A percentile compares a stretch with the other conserved stretches of the same genome.
These are phyloP conservation scores for Cryphonectria naterciae DNA, from an alignment of 2,329 filamentous ascomycete species.

Conservation along the genomic window DNA sequence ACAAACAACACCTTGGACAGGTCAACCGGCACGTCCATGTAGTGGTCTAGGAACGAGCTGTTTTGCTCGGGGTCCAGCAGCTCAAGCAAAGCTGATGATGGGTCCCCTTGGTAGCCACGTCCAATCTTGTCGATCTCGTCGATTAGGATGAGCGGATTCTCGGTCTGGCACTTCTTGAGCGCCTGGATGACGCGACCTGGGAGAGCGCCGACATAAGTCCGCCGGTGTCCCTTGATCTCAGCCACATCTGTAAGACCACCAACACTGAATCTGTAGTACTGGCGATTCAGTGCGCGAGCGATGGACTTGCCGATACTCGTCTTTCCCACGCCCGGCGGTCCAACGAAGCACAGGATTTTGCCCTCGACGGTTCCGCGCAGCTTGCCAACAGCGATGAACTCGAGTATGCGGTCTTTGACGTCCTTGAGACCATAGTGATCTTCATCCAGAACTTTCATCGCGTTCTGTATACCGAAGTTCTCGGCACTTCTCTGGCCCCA, in stretches of 20 bases:
- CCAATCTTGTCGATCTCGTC: conserved; percentile 99
- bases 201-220: conserved; percentile 94
- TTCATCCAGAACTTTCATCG: conserved; percentile 87
- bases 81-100: conserved; percentile 90
- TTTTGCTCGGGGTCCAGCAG: conserved; percentile 97
- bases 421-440: conserved; percentile 97
- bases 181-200: conserved; percentile 98
- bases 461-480: conserved; percentile 94
- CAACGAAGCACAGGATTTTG: conserved; percentile 97
- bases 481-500: conserved; percentile 96
- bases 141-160: conserved; percentile 94
- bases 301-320: conserved; percentile 99
- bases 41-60: conserved; percentile 95
- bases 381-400: conserved; percentile 98
- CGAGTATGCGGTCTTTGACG: conserved; percentile 96
- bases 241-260: conserved; percentile 96
- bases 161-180: conserved; percentile 97
- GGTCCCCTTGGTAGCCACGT: conserved; percentile 93
- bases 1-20: conserved; percentile 97
- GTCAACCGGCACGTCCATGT: conserved; percentile 97
- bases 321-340: conserved; percentile 96
- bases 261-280: conserved; percentile 98
- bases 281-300: conserved; percentile 86
- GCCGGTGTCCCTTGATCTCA: conserved; percentile 96
- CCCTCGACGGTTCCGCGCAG: conserved; percentile 95